Evolutionary conservation across 2,329 filamentous ascomycete genomes (phyloP).

Genomic region (Venturiaceae sp.): DNA sequence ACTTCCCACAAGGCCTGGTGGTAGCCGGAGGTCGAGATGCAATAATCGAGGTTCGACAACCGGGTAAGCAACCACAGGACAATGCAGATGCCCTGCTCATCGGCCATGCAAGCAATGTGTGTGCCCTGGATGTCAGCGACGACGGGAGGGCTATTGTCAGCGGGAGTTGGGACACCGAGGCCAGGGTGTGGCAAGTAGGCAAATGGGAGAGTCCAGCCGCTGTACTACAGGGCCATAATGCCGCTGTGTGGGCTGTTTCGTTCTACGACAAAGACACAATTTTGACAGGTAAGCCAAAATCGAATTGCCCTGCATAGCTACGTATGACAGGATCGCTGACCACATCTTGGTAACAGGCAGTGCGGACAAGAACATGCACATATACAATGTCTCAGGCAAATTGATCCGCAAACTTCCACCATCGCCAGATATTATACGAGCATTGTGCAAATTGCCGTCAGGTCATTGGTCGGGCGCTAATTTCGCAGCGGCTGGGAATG

Average conservation of each 20-base stretch:
- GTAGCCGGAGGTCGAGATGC: constrained; percentile 85
- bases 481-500: constrained; percentile 93
- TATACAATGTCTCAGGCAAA: constrained; percentile 61
- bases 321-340: neutral
- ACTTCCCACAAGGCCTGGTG: constrained; percentile 69
- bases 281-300: constrained; percentile 52
- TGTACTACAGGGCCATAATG: constrained; percentile 65
- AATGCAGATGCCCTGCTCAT: constrained; percentile 79
- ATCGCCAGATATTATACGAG: constrained; percentile 75
- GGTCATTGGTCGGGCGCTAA: constrained; percentile 74
- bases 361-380: constrained; percentile 79
- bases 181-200: constrained; percentile 74
- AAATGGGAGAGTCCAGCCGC: constrained; percentile 71
- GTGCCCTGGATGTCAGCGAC: constrained; percentile 69
- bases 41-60: constrained; percentile 80
- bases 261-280: constrained; percentile 71
- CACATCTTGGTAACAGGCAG: constrained; percentile 44
- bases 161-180: constrained; percentile 87
- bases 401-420: constrained; percentile 56
- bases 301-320: neutral
- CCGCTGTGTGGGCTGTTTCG: constrained; percentile 84
- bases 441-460: constrained; percentile 70
- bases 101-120: constrained; percentile 82
- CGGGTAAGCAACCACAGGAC: constrained; percentile 55
- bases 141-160: constrained; percentile 70